phyloP scores from a whole-genome alignment of 805 yeast species.

The Teunomyces funiuensis region DNA sequence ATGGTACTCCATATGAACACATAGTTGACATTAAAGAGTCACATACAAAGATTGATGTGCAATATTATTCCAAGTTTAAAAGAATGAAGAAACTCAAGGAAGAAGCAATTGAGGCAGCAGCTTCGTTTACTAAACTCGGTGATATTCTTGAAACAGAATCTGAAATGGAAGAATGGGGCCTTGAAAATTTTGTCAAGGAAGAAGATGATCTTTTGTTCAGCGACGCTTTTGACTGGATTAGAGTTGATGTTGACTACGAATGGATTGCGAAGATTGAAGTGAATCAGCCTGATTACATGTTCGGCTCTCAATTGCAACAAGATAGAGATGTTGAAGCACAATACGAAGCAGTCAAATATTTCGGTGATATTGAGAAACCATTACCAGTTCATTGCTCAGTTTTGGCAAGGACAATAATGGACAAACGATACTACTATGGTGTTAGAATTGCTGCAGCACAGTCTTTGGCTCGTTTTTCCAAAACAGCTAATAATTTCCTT shows the following conservation, averaged over 20 bases:
- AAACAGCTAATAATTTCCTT: conserved; percentile 56
- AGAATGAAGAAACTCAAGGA: conserved; percentile 66
- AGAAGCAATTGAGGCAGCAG: conserved; percentile 37
- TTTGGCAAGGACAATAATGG: conserved; percentile 78
- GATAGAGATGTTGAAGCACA: conserved; percentile 98
- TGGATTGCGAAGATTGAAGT: conserved; percentile 86
- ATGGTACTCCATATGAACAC: conserved; percentile 98
- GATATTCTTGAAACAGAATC: conserved; percentile 63
- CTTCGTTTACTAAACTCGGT: conserved; percentile 56
- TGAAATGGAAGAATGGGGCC: conserved; percentile 70
- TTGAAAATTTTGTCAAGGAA: conserved; percentile 66
- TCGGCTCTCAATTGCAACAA: conserved; percentile 86
- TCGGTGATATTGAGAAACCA: conserved; percentile 60
- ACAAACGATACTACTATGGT: conserved; percentile 82
- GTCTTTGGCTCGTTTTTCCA: conserved; percentile 71
- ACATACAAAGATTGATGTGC: conserved; percentile 85
- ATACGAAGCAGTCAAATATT: conserved; percentile 73
- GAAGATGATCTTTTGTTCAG: conserved; percentile 67
- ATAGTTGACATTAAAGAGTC: conserved; percentile 87
- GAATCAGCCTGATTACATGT: conserved; percentile 94
- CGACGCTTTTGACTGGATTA: conserved; percentile 96
- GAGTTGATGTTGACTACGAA: conserved; percentile 97
- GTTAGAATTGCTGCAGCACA: conserved; percentile 83
- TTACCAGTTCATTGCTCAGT: conserved; percentile 69
- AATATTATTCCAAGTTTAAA: conserved; percentile 90